Conservation (phyloP, 1,139 yeast genomes). For the Eremothecium sinecaudum region DNA sequence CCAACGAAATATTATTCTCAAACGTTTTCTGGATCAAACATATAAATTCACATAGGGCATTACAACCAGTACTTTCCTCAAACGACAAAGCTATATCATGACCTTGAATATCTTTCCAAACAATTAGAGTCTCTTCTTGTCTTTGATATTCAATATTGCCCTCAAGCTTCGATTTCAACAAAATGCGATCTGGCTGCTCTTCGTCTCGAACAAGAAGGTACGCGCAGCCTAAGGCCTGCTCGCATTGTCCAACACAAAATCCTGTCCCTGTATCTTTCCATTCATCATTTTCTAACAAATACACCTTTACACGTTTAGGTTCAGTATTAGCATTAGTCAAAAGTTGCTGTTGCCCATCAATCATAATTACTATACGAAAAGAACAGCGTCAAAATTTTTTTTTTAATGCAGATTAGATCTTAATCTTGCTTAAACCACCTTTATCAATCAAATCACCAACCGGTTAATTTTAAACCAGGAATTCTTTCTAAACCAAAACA, state of each 20-base stretch:
- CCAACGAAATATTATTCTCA: conserved; percentile 63
- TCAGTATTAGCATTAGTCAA: conserved; percentile 16
- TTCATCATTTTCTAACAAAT: conserved; percentile 65
- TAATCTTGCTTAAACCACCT: too few species aligned
- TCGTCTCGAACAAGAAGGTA: conserved; percentile 70
- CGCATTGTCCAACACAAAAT: conserved; percentile 39
- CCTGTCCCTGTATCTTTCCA: conserved; percentile 97
- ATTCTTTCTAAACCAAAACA: too few species aligned
- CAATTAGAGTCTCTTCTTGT: conserved; percentile 88
- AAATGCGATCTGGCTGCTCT: conserved; percentile 45
- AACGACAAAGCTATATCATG: conserved; percentile 83
- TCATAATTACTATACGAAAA: not conserved
- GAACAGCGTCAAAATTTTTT: too few species aligned
- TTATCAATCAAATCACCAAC: too few species aligned
- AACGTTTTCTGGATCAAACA: conserved; percentile 54
- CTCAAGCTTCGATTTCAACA: conserved; percentile 57
- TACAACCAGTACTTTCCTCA: conserved; percentile 88
- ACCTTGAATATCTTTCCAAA: conserved; percentile 80
- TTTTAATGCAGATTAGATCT: too few species aligned
- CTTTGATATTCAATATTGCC: conserved; percentile 81
- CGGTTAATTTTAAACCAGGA: too few species aligned
- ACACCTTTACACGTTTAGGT: conserved; percentile 82
- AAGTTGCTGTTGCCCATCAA: not conserved
- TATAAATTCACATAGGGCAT: conserved; percentile 71
- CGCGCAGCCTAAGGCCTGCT: conserved; percentile 30